Percentiles rank a stretch among this genome's conserved stretches.
Conservation (phyloP, 768 basidiomycete genomes). For the Russula lepida region DNA sequence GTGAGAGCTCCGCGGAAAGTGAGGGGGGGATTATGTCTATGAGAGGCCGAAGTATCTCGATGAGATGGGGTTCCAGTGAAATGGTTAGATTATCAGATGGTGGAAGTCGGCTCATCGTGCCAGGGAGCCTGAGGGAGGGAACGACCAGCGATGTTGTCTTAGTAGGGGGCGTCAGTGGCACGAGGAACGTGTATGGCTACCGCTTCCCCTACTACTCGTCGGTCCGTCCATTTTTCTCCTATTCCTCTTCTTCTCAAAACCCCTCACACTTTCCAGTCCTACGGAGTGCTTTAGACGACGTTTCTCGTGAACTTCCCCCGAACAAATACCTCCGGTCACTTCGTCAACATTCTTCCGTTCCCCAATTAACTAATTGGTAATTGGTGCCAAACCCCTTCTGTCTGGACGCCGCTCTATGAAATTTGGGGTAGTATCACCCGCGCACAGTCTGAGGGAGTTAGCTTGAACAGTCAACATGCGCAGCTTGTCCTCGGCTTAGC, state of each 20-base stretch:
- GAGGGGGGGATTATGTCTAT: conserved; percentile 37
- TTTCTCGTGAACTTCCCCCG: conserved; percentile 10
- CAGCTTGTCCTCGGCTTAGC: conserved; percentile 36
- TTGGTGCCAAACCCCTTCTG: conserved; percentile 8
- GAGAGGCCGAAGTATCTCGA: conserved; percentile 40
- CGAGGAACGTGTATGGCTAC: not conserved
- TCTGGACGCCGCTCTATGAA: conserved; percentile 15
- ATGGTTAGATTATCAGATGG: conserved; percentile 39
- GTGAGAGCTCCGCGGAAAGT: conserved; percentile 35
- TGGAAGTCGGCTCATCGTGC: not conserved
- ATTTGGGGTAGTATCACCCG: conserved; percentile 40
- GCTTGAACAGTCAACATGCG: conserved; percentile 32
- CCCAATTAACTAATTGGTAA: not conserved
- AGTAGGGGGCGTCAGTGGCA: not conserved
- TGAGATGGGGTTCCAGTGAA: conserved; percentile 61
- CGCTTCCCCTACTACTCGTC: too few relatives aligned
- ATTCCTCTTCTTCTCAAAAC: not conserved
- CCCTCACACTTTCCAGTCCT: not conserved
- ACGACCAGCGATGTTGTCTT: not conserved
- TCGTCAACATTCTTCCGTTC: not conserved
- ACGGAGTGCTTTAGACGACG: not conserved
- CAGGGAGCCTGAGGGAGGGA: not conserved
- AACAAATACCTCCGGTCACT: conserved; percentile 17
- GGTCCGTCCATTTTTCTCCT: too few relatives aligned
- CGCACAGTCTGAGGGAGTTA: conserved; percentile 29